Base-by-base conservation (phyloP, 306 rosid species). In the Herpetospermum pedunculosum region DNA sequence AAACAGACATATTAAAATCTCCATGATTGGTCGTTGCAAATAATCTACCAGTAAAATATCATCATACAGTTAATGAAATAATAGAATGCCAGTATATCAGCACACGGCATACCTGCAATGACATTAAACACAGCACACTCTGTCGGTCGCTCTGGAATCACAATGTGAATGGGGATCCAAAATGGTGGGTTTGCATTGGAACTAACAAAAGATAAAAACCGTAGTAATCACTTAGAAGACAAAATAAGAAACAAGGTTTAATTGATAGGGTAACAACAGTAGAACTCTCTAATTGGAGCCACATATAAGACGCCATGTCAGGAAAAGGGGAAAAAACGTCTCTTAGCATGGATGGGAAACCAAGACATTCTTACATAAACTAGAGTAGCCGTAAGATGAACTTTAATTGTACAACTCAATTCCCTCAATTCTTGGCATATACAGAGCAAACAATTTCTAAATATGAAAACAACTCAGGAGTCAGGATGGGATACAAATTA, bases 131-230 rank as follows among this genome's bases (percentile, higher is more conserved):
- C 92, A 44, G 89, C 91, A 78, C 89, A 87, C 84, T 93, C 98
- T 32, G 98, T 93, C 5, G 98, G 97, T 73, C 98, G 86, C 87
- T 93, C 98, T 28, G 98, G 98, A 79, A 87, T 88, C 81, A 93
- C 94, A 71, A 89, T 85, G 70, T 91, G 94, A 76, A 93, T 83
- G 46, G 98, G 98, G 81, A 89, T 93, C 98, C 98, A 93, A 89
- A 93, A 93, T 75, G 97, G 91, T 58, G 97, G 82, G 73, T 80
- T 91, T 49, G 85, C 84, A 70, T 82, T 87, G 70, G 97, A 91
- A 80, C 98, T 93, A 57, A 77, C 68, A 60, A 79, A 50, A 13
- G 43, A 78, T 37, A 32, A 8, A 13, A 73, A 21, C 43, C 4
- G 11, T 48, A 37, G 35, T 41, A 76, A 72, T 5, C 32, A 16